phyloP scores from a whole-genome alignment of 176 grass and related monocot species.

The Pharus latifolius region DNA sequence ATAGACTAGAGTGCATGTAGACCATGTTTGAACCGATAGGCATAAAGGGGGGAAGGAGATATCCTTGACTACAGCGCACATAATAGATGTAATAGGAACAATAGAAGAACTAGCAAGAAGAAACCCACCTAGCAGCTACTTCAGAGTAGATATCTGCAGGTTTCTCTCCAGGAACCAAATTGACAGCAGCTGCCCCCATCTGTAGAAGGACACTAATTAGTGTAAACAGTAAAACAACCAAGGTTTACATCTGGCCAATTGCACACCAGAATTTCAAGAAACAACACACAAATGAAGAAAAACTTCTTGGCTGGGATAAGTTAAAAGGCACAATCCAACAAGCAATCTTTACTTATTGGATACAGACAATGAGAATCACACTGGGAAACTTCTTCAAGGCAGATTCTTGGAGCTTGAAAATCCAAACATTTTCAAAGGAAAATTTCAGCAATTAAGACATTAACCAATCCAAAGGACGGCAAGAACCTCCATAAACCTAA shows the following conservation, averaged over 20 bases:
- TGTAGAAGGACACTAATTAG: constrained; percentile 20
- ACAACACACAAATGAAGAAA: neutral
- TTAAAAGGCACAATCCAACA: neutral
- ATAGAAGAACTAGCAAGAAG: neutral
- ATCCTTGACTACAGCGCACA: neutral
- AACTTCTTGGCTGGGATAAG: neutral
- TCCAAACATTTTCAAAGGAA: neutral
- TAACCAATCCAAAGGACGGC: neutral
- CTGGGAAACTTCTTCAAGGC: neutral
- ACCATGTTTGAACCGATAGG: neutral
- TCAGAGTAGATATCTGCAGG: constrained; percentile 96
- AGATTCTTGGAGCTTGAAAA: neutral
- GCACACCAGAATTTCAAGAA: neutral
- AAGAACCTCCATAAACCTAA: neutral
- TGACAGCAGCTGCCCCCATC: constrained; percentile 84
- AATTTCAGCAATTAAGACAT: neutral
- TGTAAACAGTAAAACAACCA: neutral
- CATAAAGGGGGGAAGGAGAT: neutral
- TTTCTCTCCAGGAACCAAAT: constrained; percentile 80
- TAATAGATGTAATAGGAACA: neutral
- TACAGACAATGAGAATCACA: neutral
- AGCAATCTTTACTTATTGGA: neutral
- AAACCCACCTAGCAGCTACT: constrained; percentile 70
- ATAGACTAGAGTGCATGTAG: neutral
- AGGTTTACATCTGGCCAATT: constrained; percentile 5